A percentile compares a stretch with the other conserved stretches of the same genome.
Evolutionary conservation across 805 yeast species (phyloP).

Genomic region (Candida glaebosa): DNA sequence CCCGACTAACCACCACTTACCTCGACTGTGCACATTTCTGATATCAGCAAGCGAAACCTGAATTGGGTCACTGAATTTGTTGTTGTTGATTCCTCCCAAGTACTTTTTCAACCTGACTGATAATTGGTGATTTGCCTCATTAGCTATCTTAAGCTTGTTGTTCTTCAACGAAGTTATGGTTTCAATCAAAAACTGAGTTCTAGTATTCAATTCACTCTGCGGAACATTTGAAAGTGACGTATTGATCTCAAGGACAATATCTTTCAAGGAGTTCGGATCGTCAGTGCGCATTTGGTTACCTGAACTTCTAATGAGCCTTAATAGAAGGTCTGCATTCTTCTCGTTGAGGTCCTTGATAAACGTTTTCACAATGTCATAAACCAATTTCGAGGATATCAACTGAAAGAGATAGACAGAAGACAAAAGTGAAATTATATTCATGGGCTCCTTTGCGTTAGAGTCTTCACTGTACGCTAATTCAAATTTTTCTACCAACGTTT

Average conservation of each 20-base stretch:
- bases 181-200: slow-evolving; percentile 81
- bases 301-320: slow-evolving; percentile 67
- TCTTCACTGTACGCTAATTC: slow-evolving; percentile 37
- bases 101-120: slow-evolving; percentile 60
- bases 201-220: slow-evolving; percentile 42
- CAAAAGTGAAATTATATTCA: slow-evolving; percentile 69
- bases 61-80: slow-evolving; percentile 63
- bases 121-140: slow-evolving; percentile 52
- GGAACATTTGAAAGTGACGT: slow-evolving; percentile 38
- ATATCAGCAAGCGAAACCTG: slow-evolving; percentile 85
- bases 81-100: slow-evolving; percentile 48
- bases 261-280: slow-evolving; percentile 82
- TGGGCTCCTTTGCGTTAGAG: slow-evolving; percentile 42
- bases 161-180: slow-evolving; percentile 82
- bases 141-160: slow-evolving; percentile 62
- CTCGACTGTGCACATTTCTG: slow-evolving; percentile 67
- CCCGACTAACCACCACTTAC: slow-evolving; percentile 99
- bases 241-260: slow-evolving; percentile 63
- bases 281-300: slow-evolving; percentile 87
- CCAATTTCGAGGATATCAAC: slow-evolving; percentile 64
- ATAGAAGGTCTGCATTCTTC: slow-evolving; percentile 68
- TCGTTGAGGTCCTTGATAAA: slow-evolving; percentile 61
- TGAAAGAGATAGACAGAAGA: slow-evolving; percentile 78
- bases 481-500: slow-evolving; percentile 70
- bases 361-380: slow-evolving; percentile 69